phyloP scores from a whole-genome alignment of 2,329 filamentous ascomycete species.

The Arthrobotrys sinensis region DNA sequence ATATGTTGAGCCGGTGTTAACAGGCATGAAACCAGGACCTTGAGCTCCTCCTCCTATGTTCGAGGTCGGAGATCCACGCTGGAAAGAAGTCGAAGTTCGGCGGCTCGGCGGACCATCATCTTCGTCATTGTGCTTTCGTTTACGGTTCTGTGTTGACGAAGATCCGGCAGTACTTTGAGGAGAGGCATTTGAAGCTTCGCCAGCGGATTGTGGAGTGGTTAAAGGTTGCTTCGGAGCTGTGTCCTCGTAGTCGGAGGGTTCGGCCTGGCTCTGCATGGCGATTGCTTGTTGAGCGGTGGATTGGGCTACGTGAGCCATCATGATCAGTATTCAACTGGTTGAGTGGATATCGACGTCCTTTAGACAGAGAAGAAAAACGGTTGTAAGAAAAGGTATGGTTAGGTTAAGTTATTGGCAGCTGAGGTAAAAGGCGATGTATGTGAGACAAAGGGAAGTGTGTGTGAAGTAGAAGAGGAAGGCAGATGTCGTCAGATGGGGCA shows the following conservation, averaged over 20 bases:
- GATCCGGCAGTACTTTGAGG: slow-evolving; percentile 51
- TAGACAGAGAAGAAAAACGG: slow-evolving; percentile 28
- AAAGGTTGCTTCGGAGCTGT: slow-evolving; percentile 52
- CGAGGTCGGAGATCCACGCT: slow-evolving; percentile 45
- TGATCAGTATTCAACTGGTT: slow-evolving; percentile 29
- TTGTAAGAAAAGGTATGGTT: neutral
- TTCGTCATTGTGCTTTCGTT: slow-evolving; percentile 57
- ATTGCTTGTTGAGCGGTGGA: slow-evolving; percentile 60
- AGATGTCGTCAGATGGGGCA: slow-evolving; percentile 62
- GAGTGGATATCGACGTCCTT: slow-evolving; percentile 21
- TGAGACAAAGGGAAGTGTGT: slow-evolving; percentile 42
- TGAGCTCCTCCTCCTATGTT: slow-evolving; percentile 44
- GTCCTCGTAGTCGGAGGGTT: slow-evolving; percentile 55
- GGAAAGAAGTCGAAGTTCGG: slow-evolving; percentile 49
- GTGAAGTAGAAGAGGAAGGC: slow-evolving; percentile 57
- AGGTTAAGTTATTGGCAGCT: slow-evolving; percentile 1
- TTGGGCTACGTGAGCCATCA: slow-evolving; percentile 61
- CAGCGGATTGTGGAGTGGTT: slow-evolving; percentile 40
- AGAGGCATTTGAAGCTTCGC: slow-evolving; percentile 43
- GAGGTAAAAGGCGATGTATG: slow-evolving; percentile 1
- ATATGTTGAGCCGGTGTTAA: slow-evolving; percentile 55
- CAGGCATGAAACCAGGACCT: slow-evolving; percentile 57
- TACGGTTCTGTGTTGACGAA: slow-evolving; percentile 48
- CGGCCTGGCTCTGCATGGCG: slow-evolving; percentile 56
- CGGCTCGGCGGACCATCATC: slow-evolving; percentile 56